Percentiles rank a stretch among this genome's conserved stretches.
Conservation (phyloP, 768 basidiomycete genomes). For the Nidularia sp. region DNA sequence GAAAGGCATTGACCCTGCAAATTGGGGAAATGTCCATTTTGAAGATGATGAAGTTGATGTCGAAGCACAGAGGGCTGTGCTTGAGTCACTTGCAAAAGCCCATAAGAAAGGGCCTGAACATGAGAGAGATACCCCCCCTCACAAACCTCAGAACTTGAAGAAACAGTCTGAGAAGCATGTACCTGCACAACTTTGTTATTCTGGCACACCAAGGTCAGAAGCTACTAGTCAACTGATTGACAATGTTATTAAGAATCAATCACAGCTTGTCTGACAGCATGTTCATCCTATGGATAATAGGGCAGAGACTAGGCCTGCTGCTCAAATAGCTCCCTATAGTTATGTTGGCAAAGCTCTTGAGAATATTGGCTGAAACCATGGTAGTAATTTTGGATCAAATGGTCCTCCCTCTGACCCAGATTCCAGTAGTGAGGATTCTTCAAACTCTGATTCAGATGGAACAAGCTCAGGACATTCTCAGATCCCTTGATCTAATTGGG, state of each 20-base stretch:
- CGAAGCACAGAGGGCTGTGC: conserved; percentile 8
- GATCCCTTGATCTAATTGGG: background rate
- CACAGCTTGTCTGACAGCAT: background rate
- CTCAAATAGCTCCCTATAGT: conserved; percentile 3
- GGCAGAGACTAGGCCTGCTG: background rate
- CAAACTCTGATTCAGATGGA: background rate
- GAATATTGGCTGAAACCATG: background rate
- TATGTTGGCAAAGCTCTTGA: conserved; percentile 3
- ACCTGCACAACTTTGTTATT: background rate
- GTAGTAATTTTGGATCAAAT: background rate
- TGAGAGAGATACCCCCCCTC: background rate
- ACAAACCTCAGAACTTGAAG: background rate
- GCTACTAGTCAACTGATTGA: background rate
- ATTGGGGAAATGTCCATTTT: conserved; percentile 15
- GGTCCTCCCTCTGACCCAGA: conserved; percentile 1
- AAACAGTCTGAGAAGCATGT: background rate
- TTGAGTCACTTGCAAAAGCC: background rate
- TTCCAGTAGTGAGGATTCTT: background rate
- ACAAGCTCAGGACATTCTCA: background rate
- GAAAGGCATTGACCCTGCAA: conserved; percentile 14
- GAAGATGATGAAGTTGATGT: conserved; percentile 10
- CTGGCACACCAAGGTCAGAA: background rate
- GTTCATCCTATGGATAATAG: background rate
- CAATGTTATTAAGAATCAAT: background rate
- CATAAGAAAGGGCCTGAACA: background rate